Base-by-base conservation (phyloP, 1,139 yeast genomes). In the Kodamaea derodonti region DNA sequence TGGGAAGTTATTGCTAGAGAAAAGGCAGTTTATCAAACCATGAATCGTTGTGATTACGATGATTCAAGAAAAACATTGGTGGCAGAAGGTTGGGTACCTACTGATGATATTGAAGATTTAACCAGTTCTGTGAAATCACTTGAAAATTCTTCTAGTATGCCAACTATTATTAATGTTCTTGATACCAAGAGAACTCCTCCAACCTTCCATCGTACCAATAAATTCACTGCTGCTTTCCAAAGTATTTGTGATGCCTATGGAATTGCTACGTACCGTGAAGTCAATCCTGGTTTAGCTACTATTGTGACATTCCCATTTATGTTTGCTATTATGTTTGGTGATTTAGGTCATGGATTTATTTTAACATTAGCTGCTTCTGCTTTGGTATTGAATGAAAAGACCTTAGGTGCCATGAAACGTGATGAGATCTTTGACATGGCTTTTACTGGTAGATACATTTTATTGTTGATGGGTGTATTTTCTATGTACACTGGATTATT, bases 251-350 rank as follows among this genome's bases (percentile, higher is more conserved):
- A 84, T 57, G 85, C 92, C 6, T 84, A 84, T 56, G 94, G 92
- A 52, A 69, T 80, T 42, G 86, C 92, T 4, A 70, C 82, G 13
- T 84, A 84, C 53, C 73, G 83, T 44, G 94, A 84, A 58, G 83
- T 84, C 18, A 84, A 84, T 53, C 86, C 94, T 2, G 94, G 90
- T 41, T 67, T 84, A 43, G 83, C 94, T 20, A 84, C 94, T 2
- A 72, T 81, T 36, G 78, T 84, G 17, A 84, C 94, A 2, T 84
- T 84, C 66, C 94, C 94, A 25, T 84, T 84, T 52, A 80, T 84
- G 87, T 84, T 84, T 62, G 90, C 94, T 24, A 78, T 84, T 47
- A 84, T 84, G 94, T 84, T 84, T 65, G 94, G 94, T 69, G 94
- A 84, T 62, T 59, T 82, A 42, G 94, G 94, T 17, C 94, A 84